Evolutionary conservation across 257 asterid species (phyloP).

Genomic region (Solanum gandarillasii): DNA sequence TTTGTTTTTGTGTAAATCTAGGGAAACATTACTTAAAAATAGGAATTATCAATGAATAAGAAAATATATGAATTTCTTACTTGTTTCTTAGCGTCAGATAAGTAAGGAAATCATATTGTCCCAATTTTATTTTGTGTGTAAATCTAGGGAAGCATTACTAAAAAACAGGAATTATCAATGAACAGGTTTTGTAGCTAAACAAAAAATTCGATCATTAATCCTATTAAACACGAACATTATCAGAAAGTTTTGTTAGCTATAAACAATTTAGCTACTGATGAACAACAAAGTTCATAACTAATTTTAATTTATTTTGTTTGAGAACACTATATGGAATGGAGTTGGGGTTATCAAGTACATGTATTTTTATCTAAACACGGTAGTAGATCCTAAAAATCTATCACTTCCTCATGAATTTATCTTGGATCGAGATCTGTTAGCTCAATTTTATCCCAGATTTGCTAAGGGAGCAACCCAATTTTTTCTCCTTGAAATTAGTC

Average conservation of each 20-base stretch:
- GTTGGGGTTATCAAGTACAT: not conserved
- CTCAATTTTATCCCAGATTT: not conserved
- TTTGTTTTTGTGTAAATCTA: not conserved
- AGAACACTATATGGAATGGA: not conserved
- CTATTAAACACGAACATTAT: not conserved
- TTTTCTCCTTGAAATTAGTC: not conserved
- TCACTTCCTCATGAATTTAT: not conserved
- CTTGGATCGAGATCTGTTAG: not conserved
- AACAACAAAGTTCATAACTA: not conserved
- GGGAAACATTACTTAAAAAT: not conserved
- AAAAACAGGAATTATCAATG: not conserved
- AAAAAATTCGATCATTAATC: not conserved
- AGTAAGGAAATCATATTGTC: too few relatives aligned
- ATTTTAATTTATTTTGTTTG: not conserved
- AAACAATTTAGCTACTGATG: not conserved
- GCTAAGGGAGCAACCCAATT: not conserved
- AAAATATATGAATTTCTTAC: not conserved
- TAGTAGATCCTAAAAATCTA: not conserved
- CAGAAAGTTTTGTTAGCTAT: not conserved
- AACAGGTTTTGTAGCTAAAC: not conserved
- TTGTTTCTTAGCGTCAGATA: too few relatives aligned
- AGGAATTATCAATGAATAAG: not conserved
- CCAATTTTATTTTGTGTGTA: too few relatives aligned
- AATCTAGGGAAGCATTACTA: too few relatives aligned
- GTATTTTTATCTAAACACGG: not conserved